Evolutionary conservation across 108 stramenopile genomes (phyloP).

Genomic region (Fragilariopsis cylindrus): DNA sequence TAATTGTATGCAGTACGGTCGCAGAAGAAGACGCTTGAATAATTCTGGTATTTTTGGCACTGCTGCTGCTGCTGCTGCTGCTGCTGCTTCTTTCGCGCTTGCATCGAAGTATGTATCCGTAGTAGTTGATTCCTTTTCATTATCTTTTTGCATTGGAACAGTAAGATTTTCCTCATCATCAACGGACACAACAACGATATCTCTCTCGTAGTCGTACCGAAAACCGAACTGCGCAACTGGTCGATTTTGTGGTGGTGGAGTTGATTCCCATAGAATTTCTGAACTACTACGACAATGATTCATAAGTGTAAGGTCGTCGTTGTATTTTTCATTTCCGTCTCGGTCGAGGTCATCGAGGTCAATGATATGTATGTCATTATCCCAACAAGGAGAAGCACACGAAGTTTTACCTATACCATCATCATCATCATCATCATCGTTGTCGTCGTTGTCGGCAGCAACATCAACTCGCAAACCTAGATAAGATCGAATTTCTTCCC

Average conservation of each 20-base stretch:
- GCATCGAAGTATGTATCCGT: no score
- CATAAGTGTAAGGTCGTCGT: not conserved
- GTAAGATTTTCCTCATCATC: not conserved
- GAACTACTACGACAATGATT: constrained; percentile 29
- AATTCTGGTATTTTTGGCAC: constrained; percentile 26
- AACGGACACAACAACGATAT: constrained; percentile 15
- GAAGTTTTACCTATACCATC: no score
- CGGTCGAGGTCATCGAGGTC: not conserved
- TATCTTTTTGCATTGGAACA: not conserved
- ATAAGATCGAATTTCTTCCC: constrained; percentile 35
- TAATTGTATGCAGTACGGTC: not conserved
- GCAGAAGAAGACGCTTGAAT: constrained; percentile 25
- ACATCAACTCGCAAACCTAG: constrained; percentile 5
- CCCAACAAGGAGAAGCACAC: not conserved
- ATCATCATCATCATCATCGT: no score
- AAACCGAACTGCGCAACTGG: constrained; percentile 46
- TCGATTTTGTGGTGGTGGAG: constrained; percentile 32
- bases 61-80: no score
- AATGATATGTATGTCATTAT: not conserved
- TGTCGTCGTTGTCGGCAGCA: not conserved
- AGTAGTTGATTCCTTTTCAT: no score
- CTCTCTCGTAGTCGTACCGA: constrained; percentile 42
- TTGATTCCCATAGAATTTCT: constrained; percentile 17
- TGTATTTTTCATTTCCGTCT: not conserved
- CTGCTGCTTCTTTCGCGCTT: no score